Percentiles rank a stretch among this genome's conserved stretches.
phyloP scores from a whole-genome alignment of 1,284 basidiomycete genomes.

The Apiotrichum sp. region DNA sequence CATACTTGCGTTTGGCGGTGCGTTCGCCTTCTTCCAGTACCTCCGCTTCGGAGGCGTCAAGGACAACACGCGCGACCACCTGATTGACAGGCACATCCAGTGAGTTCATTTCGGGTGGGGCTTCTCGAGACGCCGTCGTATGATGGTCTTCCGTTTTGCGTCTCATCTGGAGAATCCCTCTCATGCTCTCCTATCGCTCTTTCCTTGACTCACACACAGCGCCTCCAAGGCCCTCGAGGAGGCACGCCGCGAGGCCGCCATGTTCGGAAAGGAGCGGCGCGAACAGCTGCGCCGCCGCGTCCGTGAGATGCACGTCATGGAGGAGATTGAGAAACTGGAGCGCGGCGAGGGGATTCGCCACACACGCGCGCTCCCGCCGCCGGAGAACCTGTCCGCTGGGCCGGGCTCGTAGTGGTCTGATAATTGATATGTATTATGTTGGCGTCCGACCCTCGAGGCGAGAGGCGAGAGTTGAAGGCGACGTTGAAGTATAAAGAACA shows the following conservation, averaged over 20 bases:
- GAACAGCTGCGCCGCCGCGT: constrained; percentile 42
- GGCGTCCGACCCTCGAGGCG: no score
- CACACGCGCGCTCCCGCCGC: neutral
- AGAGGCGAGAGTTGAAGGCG: no score
- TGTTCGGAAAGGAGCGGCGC: constrained; percentile 38
- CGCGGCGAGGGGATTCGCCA: constrained; percentile 14
- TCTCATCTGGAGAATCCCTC: no score
- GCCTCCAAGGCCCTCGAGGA: constrained; percentile 42
- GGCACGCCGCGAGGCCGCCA: constrained; percentile 39
- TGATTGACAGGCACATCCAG: constrained; percentile 35
- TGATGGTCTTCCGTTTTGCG: no score
- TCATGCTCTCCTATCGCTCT: no score
- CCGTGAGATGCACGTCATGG: constrained; percentile 30
- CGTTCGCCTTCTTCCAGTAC: constrained; percentile 3
- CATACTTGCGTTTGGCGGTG: constrained; percentile 8
- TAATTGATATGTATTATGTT: no score
- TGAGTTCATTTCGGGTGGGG: no score
- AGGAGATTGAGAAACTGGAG: constrained; percentile 36
- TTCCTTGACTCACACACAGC: constrained; percentile 19
- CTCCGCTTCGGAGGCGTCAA: constrained; percentile 19
- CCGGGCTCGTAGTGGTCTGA: no score
- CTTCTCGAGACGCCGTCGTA: no score
- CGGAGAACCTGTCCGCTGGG: no score
- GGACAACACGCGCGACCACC: constrained; percentile 23
- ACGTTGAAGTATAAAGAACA: no score